phyloP scores from a whole-genome alignment of 169 alveolate genomes.

The Eimeria zaria region DNA sequence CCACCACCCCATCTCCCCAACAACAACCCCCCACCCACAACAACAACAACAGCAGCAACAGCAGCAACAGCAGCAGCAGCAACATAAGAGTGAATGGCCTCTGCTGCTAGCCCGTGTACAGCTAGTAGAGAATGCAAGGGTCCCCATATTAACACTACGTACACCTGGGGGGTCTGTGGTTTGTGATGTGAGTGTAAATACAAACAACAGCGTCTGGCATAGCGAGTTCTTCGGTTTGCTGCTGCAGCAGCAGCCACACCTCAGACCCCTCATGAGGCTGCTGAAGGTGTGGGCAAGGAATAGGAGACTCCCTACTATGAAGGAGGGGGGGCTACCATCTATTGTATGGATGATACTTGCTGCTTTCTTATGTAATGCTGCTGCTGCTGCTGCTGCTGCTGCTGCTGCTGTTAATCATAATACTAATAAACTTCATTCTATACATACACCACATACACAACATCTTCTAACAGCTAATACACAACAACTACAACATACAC shows the following conservation, averaged over 20 bases:
- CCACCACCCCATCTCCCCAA: not conserved
- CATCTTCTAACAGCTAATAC: too few species aligned
- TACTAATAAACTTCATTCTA: too few species aligned
- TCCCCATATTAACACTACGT: conserved; percentile 93
- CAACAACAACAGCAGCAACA: conserved; percentile 7
- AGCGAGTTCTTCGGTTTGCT: conserved; percentile 91
- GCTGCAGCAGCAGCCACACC: conserved; percentile 91
- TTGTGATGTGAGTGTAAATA: conserved; percentile 95
- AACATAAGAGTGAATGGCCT: conserved; percentile 73
- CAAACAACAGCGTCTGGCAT: conserved; percentile 93
- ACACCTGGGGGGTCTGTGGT: conserved; percentile 90
- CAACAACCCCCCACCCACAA: not conserved
- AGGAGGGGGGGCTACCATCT: conserved; percentile 96
- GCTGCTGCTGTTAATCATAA: too few species aligned
- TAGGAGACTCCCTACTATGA: conserved; percentile 94
- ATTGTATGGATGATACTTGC: conserved; percentile 94
- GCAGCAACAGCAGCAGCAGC: conserved; percentile 81
- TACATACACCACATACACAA: too few species aligned
- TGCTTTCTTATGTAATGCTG: conserved; percentile 82
- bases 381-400: too few species aligned
- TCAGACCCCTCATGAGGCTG: conserved; percentile 93
- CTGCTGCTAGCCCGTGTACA: conserved; percentile 87
- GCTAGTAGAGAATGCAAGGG: conserved; percentile 94
- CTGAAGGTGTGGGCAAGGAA: conserved; percentile 92
- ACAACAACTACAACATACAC: not conserved